Evolutionary conservation across 2,329 filamentous ascomycete genomes (phyloP), one percentile per base, ranked within the genome.

Genomic region (Sporothrix pseudoabietina): DNA sequence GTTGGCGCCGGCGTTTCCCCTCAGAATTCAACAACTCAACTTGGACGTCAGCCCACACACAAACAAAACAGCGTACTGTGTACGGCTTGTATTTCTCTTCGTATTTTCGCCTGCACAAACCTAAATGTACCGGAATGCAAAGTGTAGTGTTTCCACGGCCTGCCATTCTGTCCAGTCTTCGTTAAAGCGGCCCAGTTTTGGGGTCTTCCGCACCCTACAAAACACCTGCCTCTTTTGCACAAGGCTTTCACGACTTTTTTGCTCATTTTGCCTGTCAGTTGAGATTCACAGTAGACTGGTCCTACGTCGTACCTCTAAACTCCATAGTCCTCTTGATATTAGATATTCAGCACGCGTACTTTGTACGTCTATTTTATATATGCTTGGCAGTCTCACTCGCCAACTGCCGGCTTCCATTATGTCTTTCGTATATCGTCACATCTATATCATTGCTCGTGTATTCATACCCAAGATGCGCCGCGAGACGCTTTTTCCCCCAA

Each of bases 1-100:
- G 72, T 61, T 74, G 69, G 72, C 69, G 72, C 72, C 72, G 69
- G 69, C 52, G 49, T 54, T 71, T 55, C 49, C 68, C 72, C 68
- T 69, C 66, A 30, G 22, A 54, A 49, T 35, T 14, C 35, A 35
- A 35, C 26, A 35, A 35, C 35, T 35, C 19, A n/a, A 22, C 12
- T n/a, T 71, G 52, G 35, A 59, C 59, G 44, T 63, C 65, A 30
- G 44, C 63, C 41, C 63, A 54, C 66, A 26, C 14, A 69, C 49
- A 61, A n/a, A 0, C 57, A 10, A 52, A 14, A n/a, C 47, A 55
- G 22, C 22, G 22, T 12, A 30, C 1, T 26, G 26, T 26, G 26
- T 26, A 26, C 26, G 26, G 26, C n/a, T 44, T n/a, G 39, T 30
- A 47, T 26, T 47, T 47, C 22, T 65, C 61, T 22, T 30, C 52